Evolutionary conservation across 768 basidiomycete genomes (phyloP).

Genomic region (Lenzites betulinus): DNA sequence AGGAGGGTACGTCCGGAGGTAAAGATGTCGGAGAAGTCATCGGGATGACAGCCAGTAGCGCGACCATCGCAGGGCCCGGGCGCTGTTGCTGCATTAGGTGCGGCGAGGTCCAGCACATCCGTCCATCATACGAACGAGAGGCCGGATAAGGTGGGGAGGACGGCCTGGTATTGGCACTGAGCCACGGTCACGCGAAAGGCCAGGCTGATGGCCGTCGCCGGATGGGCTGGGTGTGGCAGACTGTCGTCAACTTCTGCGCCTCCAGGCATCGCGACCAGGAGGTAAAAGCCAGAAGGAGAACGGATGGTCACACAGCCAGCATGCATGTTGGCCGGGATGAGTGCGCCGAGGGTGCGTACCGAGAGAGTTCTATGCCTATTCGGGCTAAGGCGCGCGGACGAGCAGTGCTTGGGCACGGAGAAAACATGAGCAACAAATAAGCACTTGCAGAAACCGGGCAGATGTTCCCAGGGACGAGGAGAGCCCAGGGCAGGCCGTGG

Average conservation of each 20-base stretch:
- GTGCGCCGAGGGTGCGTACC: constrained; percentile 1
- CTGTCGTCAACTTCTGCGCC: constrained; percentile 1
- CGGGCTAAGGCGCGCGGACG: constrained; percentile 2
- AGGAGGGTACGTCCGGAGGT: constrained; percentile 15
- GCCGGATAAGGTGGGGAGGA: constrained; percentile 13
- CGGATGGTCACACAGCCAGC: constrained; percentile 9
- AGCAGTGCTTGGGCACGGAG: constrained; percentile 8
- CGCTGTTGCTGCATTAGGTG: constrained; percentile 1
- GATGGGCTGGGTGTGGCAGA: constrained; percentile 1
- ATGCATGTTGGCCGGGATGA: background rate
- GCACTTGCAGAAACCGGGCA: constrained; percentile 11
- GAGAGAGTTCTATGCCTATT: constrained; percentile 17
- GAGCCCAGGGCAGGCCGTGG: background rate
- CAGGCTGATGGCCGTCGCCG: background rate
- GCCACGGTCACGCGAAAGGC: constrained; percentile 10
- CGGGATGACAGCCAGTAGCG: constrained; percentile 18
- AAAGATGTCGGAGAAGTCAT: constrained; percentile 1
- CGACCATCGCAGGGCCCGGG: constrained; percentile 17
- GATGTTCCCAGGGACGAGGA: constrained; percentile 5
- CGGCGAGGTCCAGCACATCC: constrained; percentile 2
- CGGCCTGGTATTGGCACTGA: background rate
- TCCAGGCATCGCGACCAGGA: background rate
- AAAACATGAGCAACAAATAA: constrained; percentile 5
- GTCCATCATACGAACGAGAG: constrained; percentile 2
- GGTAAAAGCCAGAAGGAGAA: constrained; percentile 3